Base-by-base conservation (phyloP, 345 rosid species). In the Cochlearia excelsa region DNA sequence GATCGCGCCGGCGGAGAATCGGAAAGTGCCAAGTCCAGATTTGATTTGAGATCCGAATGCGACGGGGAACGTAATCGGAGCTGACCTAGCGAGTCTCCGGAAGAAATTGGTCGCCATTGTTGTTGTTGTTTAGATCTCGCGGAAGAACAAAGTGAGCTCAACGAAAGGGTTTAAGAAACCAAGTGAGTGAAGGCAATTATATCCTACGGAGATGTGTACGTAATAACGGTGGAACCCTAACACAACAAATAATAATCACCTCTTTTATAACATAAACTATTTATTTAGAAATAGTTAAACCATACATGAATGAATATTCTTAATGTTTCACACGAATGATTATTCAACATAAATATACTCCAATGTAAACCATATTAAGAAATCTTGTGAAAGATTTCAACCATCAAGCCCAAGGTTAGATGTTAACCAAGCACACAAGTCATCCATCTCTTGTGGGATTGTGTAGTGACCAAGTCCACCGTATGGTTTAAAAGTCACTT, bases 401-500 rank as follows among this genome's bases (percentile, higher is more conserved):
- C 70, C 70, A 3, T 82, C 86, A 8, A 92, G 90, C 4, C 80
- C 82, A 61, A 92, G 61, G 37, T 78, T 86, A n/a, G 93, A 78
- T 28, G 77, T 74, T 28, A 92, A 75, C 96, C 96, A 92, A 9
- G 80, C 63, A 48, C 91, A 86, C 42, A 88, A 81, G 65, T 81
- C 83, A 9, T 88, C 83, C 95, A 84, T 82, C 84, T 92, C 99
- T 67, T 86, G 81, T 9, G 95, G 95, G 66, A 82, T 79, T 4
- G 95, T 92, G 78, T 82, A 74, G 78, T 92, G 99, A 30, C 99
- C 99, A 35, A 92, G 95, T 75, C 85, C 88, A 53, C 51, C 73
- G 71, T 84, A 92, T 30, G 91, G 54, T 73, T 83, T 88, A 77
- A 92, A 88, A 30, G 88, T 76, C n/a, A 61, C 74, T 52, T 83